Percentiles rank a stretch among this genome's conserved stretches.
Conservation (phyloP, 805 yeast genomes). For the Kazachstania kunashirensis region DNA sequence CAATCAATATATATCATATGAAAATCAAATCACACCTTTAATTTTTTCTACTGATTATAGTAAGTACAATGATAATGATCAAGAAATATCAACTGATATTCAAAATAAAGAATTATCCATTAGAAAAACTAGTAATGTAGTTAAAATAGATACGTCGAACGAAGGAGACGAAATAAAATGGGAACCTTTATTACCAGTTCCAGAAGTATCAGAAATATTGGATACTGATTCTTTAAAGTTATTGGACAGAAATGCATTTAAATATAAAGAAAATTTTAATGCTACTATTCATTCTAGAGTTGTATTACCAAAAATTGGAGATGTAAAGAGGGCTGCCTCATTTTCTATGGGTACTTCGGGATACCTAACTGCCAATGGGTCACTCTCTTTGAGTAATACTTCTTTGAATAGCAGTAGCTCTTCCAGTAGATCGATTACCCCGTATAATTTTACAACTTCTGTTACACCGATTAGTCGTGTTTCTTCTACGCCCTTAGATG, state of each 20-base stretch:
- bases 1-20: too few relatives aligned
- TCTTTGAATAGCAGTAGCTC: not conserved
- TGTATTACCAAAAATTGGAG: not conserved
- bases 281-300: not conserved
- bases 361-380: not conserved
- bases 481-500: not conserved
- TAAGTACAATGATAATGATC: too few relatives aligned
- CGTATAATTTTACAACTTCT: constrained; percentile 1
- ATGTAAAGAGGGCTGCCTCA: not conserved
- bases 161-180: not conserved
- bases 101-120: too few relatives aligned
- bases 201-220: not conserved
- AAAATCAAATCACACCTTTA: too few relatives aligned
- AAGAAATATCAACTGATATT: too few relatives aligned
- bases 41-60: too few relatives aligned
- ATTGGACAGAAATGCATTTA: constrained; percentile 1
- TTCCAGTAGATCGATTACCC: constrained; percentile 1
- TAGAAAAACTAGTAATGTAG: not conserved
- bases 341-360: not conserved
- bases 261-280: constrained; percentile 1
- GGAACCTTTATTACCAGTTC: not conserved
- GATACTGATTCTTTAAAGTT: not conserved
- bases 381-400: not conserved
- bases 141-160: not conserved
- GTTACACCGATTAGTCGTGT: not conserved